Conservation (phyloP, 768 basidiomycete species). For the Boletus sp. region DNA sequence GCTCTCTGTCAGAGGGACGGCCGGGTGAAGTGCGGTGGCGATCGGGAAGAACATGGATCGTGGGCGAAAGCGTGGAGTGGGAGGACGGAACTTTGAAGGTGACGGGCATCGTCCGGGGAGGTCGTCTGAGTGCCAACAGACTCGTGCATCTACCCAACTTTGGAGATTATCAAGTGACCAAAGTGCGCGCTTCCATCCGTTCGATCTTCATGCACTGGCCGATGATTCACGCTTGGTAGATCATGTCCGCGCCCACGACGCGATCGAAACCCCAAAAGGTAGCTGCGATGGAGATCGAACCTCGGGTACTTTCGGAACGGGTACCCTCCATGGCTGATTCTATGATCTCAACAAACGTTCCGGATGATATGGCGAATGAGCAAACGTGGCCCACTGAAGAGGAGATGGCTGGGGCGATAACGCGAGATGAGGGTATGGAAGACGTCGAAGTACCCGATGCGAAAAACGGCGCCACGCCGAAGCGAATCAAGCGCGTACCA, state of each 20-base stretch:
- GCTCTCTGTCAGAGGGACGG: constrained; percentile 80
- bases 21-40: constrained; percentile 81
- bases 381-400: constrained; percentile 99
- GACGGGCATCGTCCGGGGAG: constrained; percentile 83
- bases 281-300: constrained; percentile 65
- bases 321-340: constrained; percentile 71
- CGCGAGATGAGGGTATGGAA: constrained; percentile 15
- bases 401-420: constrained; percentile 61
- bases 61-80: constrained; percentile 64
- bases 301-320: constrained; percentile 59
- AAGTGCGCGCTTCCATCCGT: constrained; percentile 43
- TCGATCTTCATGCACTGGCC: neutral
- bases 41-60: constrained; percentile 71
- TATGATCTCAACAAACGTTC: constrained; percentile 80
- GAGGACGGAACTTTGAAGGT: constrained; percentile 67
- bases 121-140: constrained; percentile 70
- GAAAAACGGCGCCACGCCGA: constrained; percentile 69
- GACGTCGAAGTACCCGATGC: constrained; percentile 56
- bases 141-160: constrained; percentile 83
- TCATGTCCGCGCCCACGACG: constrained; percentile 58
- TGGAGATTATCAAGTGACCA: constrained; percentile 84
- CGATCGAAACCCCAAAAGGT: constrained; percentile 33
- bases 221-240: constrained; percentile 41
- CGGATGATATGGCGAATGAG: constrained; percentile 88
- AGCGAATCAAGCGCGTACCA: constrained; percentile 75